Base-by-base conservation (phyloP, 2,329 filamentous ascomycete genomes). In the Ascochyta rabiei region DNA sequence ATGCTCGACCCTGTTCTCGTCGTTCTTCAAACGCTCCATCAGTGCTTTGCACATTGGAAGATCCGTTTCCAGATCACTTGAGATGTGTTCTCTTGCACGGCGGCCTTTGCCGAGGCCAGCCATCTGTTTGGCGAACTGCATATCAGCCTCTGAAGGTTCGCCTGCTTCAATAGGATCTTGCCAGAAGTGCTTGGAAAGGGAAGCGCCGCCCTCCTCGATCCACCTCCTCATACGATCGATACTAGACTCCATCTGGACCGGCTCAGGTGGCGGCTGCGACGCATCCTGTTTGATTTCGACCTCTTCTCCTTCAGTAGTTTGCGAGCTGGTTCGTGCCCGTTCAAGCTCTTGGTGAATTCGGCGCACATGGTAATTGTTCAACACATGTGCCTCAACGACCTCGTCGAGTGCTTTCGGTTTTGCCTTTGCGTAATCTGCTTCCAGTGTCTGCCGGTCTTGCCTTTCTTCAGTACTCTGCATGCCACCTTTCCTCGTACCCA, bases 341-440 rank as follows among this genome's bases (percentile, higher is more conserved):
- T 50, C 55, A 41, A 70, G 42, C 19, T 68, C 57, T 34, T 64
- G 61, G 48, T 66, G 56, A 21, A 53, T 54, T 19, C 71, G 65
- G 24, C 70, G 67, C n/a, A 72, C 50, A 43, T 61, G 52, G 30
- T 71, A 64, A 26, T 72, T 66, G 26, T 69, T 73, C 30, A 72
- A 16, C 6, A 69, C 55, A 26, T 67, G 63, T 3, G 64, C 57
- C 51, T 69, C 65, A 9, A 70, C 50, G 43, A 64, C 55, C 6
- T 66, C 46, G 41, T 72, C 57, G 10, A 71, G 39, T 2, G 56
- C 43, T 26, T 59, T 35, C 10, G 59, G 48, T 23, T 61, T 59
- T 4, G 52, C 47, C 12, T 60, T 47, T 4, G 52, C 55, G 37
- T 72, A 73, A 1, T 64, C 61, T n/a, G 62, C 48, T 44, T 76